These are phyloP conservation scores for Centella asiatica DNA, from an alignment of 129 eudicot genomes.

Conservation along the genomic window DNA sequence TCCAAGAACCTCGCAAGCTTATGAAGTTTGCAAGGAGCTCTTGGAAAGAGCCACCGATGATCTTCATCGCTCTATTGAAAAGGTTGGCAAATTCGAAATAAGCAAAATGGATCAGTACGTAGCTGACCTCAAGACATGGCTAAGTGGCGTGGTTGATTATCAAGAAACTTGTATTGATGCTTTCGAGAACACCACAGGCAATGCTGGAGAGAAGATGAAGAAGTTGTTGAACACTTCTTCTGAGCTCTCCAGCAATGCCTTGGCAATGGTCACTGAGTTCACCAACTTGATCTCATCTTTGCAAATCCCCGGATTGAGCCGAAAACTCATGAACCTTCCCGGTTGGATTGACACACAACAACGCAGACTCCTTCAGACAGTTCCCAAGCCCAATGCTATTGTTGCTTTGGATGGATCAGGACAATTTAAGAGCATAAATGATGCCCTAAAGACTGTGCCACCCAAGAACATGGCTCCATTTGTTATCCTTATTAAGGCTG, in stretches of 20 bases:
- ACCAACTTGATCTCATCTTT: neutral
- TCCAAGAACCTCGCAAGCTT: slow-evolving; percentile 33
- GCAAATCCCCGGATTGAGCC: neutral
- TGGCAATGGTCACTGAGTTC: slow-evolving; percentile 47
- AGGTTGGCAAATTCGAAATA: slow-evolving; percentile 24
- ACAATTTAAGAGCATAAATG: slow-evolving; percentile 32
- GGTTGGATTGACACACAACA: slow-evolving; percentile 19
- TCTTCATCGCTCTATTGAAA: slow-evolving; percentile 46
- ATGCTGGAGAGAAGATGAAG: slow-evolving; percentile 45
- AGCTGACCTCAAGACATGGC: slow-evolving; percentile 57
- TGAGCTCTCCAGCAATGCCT: slow-evolving; percentile 50
- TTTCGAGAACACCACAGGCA: slow-evolving; percentile 58
- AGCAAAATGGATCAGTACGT: slow-evolving; percentile 22
- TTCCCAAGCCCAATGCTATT: slow-evolving; percentile 24
- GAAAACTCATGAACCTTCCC: slow-evolving; percentile 24
- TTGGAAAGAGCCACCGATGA: slow-evolving; percentile 48
- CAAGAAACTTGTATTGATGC: slow-evolving; percentile 74
- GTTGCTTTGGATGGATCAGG: slow-evolving; percentile 67
- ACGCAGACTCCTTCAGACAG: slow-evolving; percentile 20
- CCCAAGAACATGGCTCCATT: slow-evolving; percentile 14
- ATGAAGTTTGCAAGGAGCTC: slow-evolving; percentile 39
- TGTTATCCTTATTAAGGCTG: slow-evolving; percentile 48
- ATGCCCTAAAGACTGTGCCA: slow-evolving; percentile 38
- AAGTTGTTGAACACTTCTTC: slow-evolving; percentile 24
- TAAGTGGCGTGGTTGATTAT: slow-evolving; percentile 53